phyloP scores from a whole-genome alignment of 2,329 filamentous ascomycete species.

The Bipolaris sorokiniana region DNA sequence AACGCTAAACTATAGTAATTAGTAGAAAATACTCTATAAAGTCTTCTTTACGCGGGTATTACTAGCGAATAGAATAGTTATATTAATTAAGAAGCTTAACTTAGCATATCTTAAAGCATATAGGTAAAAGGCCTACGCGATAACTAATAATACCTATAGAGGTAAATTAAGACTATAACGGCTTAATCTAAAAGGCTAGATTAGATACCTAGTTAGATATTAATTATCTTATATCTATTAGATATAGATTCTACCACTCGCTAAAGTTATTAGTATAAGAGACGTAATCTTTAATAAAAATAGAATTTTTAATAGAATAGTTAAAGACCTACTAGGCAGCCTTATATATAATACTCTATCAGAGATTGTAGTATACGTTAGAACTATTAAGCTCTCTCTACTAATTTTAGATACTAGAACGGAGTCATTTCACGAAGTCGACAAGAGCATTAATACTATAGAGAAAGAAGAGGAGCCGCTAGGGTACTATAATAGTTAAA shows the following conservation, averaged over 20 bases:
- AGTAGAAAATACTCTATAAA: constrained; percentile 9
- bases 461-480: not conserved
- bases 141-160: constrained; percentile 6
- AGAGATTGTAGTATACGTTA: not conserved
- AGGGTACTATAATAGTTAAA: not conserved
- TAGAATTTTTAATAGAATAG: not conserved
- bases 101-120: constrained; percentile 13
- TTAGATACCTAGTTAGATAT: constrained; percentile 14
- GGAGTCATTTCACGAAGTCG: not conserved
- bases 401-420: constrained; percentile 2
- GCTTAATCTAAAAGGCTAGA: constrained; percentile 12
- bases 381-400: not conserved
- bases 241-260: constrained; percentile 8
- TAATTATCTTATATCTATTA: constrained; percentile 7
- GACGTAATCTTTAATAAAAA: constrained; percentile 12
- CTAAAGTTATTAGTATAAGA: constrained; percentile 8
- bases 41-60: constrained; percentile 6
- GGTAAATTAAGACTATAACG: constrained; percentile 7
- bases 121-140: constrained; percentile 15
- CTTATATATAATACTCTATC: not conserved
- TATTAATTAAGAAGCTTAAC: constrained; percentile 2
- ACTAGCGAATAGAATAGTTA: constrained; percentile 1
- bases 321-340: not conserved
- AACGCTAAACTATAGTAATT: constrained; percentile 15
- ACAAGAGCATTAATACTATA: not conserved